Percentiles rank a stretch among this genome's conserved stretches.
These are phyloP conservation scores for Bisporella sp. DNA, from an alignment of 2,329 filamentous ascomycete species.

Conservation along the genomic window DNA sequence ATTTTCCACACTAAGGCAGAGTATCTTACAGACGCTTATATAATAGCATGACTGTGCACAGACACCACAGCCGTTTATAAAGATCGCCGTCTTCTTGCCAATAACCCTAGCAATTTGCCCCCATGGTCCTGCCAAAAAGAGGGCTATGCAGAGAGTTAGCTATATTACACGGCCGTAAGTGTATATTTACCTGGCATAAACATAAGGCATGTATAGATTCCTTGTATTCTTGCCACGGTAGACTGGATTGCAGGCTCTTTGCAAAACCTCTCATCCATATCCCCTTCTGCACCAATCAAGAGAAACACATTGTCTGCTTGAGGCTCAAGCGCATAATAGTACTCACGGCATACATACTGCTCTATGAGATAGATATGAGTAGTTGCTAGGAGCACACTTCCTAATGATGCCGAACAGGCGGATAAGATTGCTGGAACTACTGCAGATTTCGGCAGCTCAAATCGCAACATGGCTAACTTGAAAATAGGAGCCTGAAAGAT, in stretches of 20 bases:
- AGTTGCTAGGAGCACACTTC: background rate
- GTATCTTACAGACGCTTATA: conserved; percentile 8
- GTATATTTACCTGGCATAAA: conserved; percentile 8
- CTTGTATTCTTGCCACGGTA: conserved; percentile 9
- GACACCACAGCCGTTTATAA: conserved; percentile 7
- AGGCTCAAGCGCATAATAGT: conserved; percentile 6
- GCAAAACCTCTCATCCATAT: conserved; percentile 11
- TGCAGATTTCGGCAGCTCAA: background rate
- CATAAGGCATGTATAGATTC: conserved; percentile 6
- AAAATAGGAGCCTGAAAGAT: no score
- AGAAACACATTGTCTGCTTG: background rate
- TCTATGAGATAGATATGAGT: conserved; percentile 13
- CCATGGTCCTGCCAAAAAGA: conserved; percentile 12
- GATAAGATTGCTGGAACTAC: background rate
- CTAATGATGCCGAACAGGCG: background rate
- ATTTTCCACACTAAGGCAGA: no score
- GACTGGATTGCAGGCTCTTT: conserved; percentile 11
- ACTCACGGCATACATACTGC: conserved; percentile 10
- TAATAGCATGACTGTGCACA: conserved; percentile 4
- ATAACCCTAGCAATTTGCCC: conserved; percentile 4
- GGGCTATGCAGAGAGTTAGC: conserved; percentile 1
- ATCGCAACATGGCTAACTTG: background rate
- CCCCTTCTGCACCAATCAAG: background rate
- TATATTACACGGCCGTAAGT: background rate
- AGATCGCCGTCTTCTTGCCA: conserved; percentile 10